Base-by-base conservation (phyloP, 768 basidiomycete species). In the Exidia glandulosa region DNA sequence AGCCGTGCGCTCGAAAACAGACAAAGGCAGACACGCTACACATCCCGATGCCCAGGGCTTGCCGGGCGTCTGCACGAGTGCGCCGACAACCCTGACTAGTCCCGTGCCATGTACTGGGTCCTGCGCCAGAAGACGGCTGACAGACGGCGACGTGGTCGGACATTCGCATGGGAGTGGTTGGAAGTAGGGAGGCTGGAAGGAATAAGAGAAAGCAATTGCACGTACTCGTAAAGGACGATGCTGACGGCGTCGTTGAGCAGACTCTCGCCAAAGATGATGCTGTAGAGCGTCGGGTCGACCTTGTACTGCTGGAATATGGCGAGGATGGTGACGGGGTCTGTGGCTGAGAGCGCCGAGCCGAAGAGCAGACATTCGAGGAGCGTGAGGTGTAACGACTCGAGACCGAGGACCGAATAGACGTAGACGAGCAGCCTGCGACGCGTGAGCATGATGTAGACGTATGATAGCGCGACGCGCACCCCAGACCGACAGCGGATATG, bases 221-320 rank as follows among this genome's bases (percentile, higher is more conserved):
- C 94, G 79, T 71, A 97, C 94, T 99, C 96, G 73, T 98, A 98
- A 90, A 99, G 94, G 72, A 98, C 94, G 77, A 98, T 98, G 80
- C 91, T 93, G 68, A 98, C 96, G 23, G 96, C 96, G 77, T 99
- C 96, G 74, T 99, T 99, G 61, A 99, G 75, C 61, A 99, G 79
- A 73, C 87, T 90, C 73, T 98, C 96, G 30, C 96, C 96, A 68
- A 98, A 99, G 64, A 99, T 99, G 72, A 98, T 82, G 50, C 86
- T 88, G 75, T 98, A 98, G 9, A 99, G 79, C 70, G 98, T 97
- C 0, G 96, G 94, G 73, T 99, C 96, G 66, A 98, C 94, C 70
- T 97, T 96, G 77, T 95, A 90, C 66, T 96, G 91, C 66, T 96
- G 93, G 79, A 99, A 99, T 58, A 99, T 98, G 48, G 95, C 91